Percentiles rank a stretch among this genome's conserved stretches.
Evolutionary conservation across 352 stramenopile genomes (phyloP).

Genomic region (Phytopythium mirpurense): DNA sequence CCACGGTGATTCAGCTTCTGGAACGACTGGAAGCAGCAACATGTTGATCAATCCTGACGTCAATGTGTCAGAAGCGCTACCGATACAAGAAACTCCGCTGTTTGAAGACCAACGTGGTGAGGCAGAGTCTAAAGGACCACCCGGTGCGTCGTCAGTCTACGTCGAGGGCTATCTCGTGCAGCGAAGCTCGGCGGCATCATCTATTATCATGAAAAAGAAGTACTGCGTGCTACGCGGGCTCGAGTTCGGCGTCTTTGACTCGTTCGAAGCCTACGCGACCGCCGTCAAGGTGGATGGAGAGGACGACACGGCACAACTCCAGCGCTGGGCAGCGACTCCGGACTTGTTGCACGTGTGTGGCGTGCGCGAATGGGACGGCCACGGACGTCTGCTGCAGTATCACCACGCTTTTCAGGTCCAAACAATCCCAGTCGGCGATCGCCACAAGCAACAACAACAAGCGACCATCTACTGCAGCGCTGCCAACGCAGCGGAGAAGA

Average conservation of each 20-base stretch:
- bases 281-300: constrained; percentile 4
- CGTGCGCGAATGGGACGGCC: constrained; percentile 61
- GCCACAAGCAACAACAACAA: constrained; percentile 12
- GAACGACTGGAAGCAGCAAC: not conserved
- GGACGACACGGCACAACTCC: constrained; percentile 10
- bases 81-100: not conserved
- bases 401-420: constrained; percentile 69
- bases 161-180: constrained; percentile 59
- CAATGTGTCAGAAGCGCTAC: not conserved
- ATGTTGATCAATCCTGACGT: not conserved
- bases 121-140: not conserved
- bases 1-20: not conserved
- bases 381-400: constrained; percentile 60
- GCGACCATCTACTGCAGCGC: constrained; percentile 60
- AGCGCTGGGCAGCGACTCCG: constrained; percentile 4
- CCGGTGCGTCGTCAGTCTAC: constrained; percentile 8
- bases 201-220: constrained; percentile 56
- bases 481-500: constrained; percentile 50
- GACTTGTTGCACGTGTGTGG: constrained; percentile 28
- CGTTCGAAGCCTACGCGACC: constrained; percentile 28
- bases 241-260: constrained; percentile 36
- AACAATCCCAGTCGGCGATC: constrained; percentile 12
- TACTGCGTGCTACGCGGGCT: constrained; percentile 47
- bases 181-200: constrained; percentile 21
- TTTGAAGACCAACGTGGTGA: not conserved